These are phyloP conservation scores for Nigrospora sphaerica DNA, from an alignment of 2,329 filamentous ascomycete species.

Conservation along the genomic window DNA sequence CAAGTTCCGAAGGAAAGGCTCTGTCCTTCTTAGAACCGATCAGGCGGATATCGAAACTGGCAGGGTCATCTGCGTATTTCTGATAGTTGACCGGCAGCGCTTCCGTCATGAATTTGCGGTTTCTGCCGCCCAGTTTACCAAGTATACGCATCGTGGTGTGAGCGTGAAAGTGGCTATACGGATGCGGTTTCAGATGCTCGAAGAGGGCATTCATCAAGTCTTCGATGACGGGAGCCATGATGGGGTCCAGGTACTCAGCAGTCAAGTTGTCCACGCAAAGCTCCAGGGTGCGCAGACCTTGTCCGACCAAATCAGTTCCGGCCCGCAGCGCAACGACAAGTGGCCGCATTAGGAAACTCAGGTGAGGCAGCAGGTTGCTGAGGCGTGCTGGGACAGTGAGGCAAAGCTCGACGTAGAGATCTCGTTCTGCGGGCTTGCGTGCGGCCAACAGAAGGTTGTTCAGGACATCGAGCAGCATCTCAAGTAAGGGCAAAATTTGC, in stretches of 20 bases:
- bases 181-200: constrained; percentile 87
- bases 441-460: constrained; percentile 91
- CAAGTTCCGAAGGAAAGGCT: constrained; percentile 79
- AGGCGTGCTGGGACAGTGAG: constrained; percentile 91
- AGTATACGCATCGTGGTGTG: constrained; percentile 97
- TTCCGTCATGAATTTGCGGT: constrained; percentile 89
- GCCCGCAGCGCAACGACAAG: constrained; percentile 91
- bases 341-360: constrained; percentile 95
- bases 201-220: constrained; percentile 97
- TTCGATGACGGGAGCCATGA: constrained; percentile 98
- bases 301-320: constrained; percentile 87
- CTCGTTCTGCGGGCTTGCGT: constrained; percentile 80
- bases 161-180: constrained; percentile 94
- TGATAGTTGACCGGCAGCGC: constrained; percentile 79
- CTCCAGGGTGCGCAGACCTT: constrained; percentile 87
- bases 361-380: constrained; percentile 88
- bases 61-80: constrained; percentile 77
- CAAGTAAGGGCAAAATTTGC: constrained; percentile 88
- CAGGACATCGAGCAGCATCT: constrained; percentile 95
- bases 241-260: constrained; percentile 94
- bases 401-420: constrained; percentile 94
- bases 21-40: constrained; percentile 85
- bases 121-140: constrained; percentile 90
- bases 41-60: constrained; percentile 82
- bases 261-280: constrained; percentile 97